Evolutionary conservation across 192 early-diverging fungal species (phyloP).

Genomic region (Dimargaris xerosporica): DNA sequence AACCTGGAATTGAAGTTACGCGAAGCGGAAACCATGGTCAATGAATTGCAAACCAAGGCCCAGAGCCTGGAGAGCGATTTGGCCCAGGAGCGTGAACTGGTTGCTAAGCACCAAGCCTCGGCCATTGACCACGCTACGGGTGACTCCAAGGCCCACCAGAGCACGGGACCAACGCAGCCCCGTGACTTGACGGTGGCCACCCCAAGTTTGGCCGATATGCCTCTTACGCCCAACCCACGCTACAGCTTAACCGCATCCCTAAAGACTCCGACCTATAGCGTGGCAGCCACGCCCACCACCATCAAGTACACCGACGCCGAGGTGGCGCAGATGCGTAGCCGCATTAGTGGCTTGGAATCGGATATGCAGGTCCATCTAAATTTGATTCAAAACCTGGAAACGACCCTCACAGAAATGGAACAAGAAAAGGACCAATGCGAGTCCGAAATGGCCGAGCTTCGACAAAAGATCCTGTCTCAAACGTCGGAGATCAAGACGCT

Average conservation of each 20-base stretch:
- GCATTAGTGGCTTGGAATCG: constrained; percentile 3
- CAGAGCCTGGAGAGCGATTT: not conserved
- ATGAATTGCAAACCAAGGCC: not conserved
- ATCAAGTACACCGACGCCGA: constrained; percentile 8
- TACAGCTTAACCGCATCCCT: not conserved
- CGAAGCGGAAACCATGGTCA: not conserved
- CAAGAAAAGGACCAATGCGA: constrained; percentile 18
- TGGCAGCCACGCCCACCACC: not conserved
- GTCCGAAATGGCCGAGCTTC: constrained; percentile 16
- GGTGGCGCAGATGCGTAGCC: constrained; percentile 9
- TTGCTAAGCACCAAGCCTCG: not conserved
- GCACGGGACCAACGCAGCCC: not conserved
- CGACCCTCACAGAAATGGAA: constrained; percentile 16
- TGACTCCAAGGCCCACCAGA: not conserved
- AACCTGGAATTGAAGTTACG: constrained; percentile 3
- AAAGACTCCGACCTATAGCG: not conserved
- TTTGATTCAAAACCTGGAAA: constrained; percentile 14
- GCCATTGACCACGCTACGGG: not conserved
- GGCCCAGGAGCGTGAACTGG: too few relatives aligned
- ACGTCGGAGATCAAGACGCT: constrained; percentile 20
- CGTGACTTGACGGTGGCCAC: not conserved
- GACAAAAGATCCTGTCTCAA: constrained; percentile 24
- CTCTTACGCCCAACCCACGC: not conserved
- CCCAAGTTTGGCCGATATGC: not conserved
- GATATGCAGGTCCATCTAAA: constrained; percentile 16